These are phyloP conservation scores for Botryotinia globosa DNA, from an alignment of 2,329 filamentous ascomycete genomes.

Conservation along the genomic window DNA sequence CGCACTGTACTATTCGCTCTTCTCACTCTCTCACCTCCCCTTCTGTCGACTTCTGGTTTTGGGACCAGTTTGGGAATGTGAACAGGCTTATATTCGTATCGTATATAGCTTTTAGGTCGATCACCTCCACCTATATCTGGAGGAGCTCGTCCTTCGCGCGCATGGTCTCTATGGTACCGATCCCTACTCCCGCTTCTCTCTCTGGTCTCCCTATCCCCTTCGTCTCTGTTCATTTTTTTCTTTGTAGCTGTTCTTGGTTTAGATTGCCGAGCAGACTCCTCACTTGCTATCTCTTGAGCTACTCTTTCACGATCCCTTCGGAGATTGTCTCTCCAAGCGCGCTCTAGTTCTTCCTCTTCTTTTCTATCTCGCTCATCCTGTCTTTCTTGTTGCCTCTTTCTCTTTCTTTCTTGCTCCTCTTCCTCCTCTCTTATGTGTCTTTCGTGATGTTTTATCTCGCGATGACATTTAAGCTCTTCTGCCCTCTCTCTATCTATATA, in stretches of 20 bases:
- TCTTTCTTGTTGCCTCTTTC: not conserved
- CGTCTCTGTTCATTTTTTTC: not conserved
- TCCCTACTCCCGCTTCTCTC: not conserved
- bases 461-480: too few relatives aligned
- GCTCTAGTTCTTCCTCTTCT: not conserved
- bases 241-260: not conserved
- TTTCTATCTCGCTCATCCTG: not conserved
- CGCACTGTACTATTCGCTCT: too few relatives aligned
- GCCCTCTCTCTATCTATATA: too few relatives aligned
- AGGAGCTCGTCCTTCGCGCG: not conserved
- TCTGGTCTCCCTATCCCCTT: fast-evolving
- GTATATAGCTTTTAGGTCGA: not conserved
- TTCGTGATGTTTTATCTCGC: too few relatives aligned
- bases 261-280: not conserved
- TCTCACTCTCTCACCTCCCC: too few relatives aligned
- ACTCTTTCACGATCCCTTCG: not conserved
- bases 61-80: too few relatives aligned
- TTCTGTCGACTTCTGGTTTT: too few relatives aligned
- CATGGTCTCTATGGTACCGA: not conserved
- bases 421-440: not conserved
- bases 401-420: not conserved
- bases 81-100: not conserved
- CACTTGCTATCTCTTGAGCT: fast-evolving
- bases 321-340: not conserved
- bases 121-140: not conserved